phyloP scores from a whole-genome alignment of 2,329 filamentous ascomycete genomes.

The Talaromyces rugulosus region DNA sequence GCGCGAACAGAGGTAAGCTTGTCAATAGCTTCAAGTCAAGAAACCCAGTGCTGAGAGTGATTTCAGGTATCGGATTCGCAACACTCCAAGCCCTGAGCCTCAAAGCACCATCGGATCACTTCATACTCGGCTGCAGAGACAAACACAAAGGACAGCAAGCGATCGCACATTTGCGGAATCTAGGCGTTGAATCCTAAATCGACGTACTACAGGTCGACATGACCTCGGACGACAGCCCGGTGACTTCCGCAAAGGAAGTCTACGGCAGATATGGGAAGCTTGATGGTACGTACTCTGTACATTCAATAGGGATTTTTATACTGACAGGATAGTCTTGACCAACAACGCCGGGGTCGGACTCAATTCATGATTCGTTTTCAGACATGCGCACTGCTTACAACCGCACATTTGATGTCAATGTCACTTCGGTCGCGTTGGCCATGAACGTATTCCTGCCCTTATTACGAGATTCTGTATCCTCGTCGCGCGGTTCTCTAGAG shows the following conservation, averaged over 20 bases:
- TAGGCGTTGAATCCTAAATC: not conserved
- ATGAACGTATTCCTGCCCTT: not conserved
- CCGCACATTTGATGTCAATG: not conserved
- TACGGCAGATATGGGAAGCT: not conserved
- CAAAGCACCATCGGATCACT: not conserved
- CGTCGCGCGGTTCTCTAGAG: not conserved
- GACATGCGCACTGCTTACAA: not conserved
- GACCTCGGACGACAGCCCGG: not conserved
- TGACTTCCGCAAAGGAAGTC: not conserved
- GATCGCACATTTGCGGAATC: not conserved
- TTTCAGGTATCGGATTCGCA: not conserved
- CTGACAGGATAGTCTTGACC: not conserved
- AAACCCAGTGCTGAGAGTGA: not conserved
- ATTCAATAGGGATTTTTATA: too few species aligned
- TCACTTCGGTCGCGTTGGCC: not conserved
- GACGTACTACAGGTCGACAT: not conserved
- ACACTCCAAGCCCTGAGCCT: not conserved
- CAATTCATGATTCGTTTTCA: not conserved
- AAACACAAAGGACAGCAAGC: not conserved
- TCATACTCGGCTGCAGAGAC: not conserved
- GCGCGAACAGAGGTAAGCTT: not conserved
- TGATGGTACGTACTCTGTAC: not conserved
- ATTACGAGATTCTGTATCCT: not conserved
- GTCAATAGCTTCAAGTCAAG: not conserved
- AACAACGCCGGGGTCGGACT: slow-evolving; percentile 1